Percentiles rank a stretch among this genome's conserved stretches.
Evolutionary conservation across 1,284 basidiomycete genomes (phyloP).

Genomic region (Pseudozyma flocculosa): DNA sequence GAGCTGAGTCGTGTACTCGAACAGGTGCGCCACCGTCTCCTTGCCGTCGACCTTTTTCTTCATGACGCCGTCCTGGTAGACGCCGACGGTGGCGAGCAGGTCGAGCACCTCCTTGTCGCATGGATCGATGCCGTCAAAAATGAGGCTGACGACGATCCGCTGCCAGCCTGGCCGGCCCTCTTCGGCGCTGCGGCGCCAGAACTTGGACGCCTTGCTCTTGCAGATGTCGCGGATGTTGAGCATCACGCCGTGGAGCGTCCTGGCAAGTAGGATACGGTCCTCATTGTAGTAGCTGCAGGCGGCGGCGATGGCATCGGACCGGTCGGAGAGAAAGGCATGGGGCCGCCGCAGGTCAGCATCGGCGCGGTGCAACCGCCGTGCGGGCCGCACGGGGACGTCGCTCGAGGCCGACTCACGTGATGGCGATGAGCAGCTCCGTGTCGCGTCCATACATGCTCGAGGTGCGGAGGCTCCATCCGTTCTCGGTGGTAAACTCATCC

Average conservation of each 20-base stretch:
- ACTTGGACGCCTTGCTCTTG: slow-evolving; percentile 91
- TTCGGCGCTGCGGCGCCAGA: slow-evolving; percentile 69
- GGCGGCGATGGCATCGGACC: too few relatives aligned
- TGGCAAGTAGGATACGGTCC: slow-evolving; percentile 76
- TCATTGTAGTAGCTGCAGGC: slow-evolving; percentile 70
- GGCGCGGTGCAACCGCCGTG: too few relatives aligned
- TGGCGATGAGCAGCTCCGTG: slow-evolving; percentile 81
- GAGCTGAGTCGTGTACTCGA: slow-evolving; percentile 67
- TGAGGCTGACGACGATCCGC: slow-evolving; percentile 77
- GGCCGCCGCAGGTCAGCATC: too few relatives aligned
- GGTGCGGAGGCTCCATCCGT: slow-evolving; percentile 77
- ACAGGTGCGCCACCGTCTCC: slow-evolving; percentile 79
- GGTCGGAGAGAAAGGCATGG: too few relatives aligned
- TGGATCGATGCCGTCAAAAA: slow-evolving; percentile 89
- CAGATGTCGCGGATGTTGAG: slow-evolving; percentile 97
- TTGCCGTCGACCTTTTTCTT: slow-evolving; percentile 87
- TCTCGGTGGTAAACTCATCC: slow-evolving; percentile 74
- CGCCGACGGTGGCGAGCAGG: slow-evolving; percentile 59
- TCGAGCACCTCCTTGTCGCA: slow-evolving; percentile 75
- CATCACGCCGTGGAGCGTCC: slow-evolving; percentile 90
- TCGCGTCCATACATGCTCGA: slow-evolving; percentile 79
- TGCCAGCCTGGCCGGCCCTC: slow-evolving; percentile 79
- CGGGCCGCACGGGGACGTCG: too few relatives aligned
- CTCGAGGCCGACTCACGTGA: slow-evolving; percentile 21
- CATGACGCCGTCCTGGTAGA: slow-evolving; percentile 75